Evolutionary conservation across 78 protist species (phyloP).

Genomic region (Dictyostelium capitatum): DNA sequence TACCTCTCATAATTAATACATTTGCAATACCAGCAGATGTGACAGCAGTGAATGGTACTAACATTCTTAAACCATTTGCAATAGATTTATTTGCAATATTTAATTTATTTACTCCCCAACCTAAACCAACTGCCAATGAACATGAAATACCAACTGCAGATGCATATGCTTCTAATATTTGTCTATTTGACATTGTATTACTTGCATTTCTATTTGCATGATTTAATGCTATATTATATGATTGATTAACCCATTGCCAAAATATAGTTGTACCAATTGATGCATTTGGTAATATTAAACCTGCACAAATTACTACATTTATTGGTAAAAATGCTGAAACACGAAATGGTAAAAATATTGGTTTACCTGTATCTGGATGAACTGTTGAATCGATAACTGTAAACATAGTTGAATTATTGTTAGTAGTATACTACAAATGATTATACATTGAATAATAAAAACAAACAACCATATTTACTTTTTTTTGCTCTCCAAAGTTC

Average conservation of each 20-base stretch:
- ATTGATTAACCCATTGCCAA: slow-evolving; percentile 91
- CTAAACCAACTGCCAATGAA: slow-evolving; percentile 80
- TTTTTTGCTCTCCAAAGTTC: slow-evolving; percentile 89
- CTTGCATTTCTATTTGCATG: slow-evolving; percentile 87
- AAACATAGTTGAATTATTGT: background rate
- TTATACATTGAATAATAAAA: background rate
- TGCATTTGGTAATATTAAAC: slow-evolving; percentile 72
- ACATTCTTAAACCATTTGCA: slow-evolving; percentile 41
- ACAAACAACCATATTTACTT: slow-evolving; percentile 21
- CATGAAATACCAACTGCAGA: slow-evolving; percentile 84
- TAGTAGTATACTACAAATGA: background rate
- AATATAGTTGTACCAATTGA: slow-evolving; percentile 73
- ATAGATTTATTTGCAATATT: slow-evolving; percentile 15
- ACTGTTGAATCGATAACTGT: slow-evolving; percentile 68
- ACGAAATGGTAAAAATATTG: slow-evolving; percentile 85
- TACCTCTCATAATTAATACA: slow-evolving; percentile 82
- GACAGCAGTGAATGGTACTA: slow-evolving; percentile 84
- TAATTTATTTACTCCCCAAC: slow-evolving; percentile 63
- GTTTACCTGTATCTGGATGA: slow-evolving; percentile 91
- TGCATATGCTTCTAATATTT: slow-evolving; percentile 44
- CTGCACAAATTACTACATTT: slow-evolving; percentile 84
- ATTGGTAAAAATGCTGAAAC: slow-evolving; percentile 83
- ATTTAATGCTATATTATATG: slow-evolving; percentile 85
- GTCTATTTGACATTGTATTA: slow-evolving; percentile 72
- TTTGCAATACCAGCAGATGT: slow-evolving; percentile 84